phyloP scores from a whole-genome alignment of 306 rosid species.

The Castanospermum australe region DNA sequence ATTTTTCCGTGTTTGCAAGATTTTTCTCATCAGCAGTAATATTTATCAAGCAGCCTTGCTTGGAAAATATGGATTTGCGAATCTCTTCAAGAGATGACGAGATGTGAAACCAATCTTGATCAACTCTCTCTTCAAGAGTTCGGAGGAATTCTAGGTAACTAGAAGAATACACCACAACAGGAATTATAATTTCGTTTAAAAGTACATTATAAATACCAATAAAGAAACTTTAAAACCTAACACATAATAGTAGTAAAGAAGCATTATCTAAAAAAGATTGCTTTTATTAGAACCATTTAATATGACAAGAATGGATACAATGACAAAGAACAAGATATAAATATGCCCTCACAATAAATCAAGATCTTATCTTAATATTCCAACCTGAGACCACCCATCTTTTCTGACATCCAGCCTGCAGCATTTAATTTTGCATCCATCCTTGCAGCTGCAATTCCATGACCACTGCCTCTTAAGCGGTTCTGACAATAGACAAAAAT shows the following conservation, averaged over 20 bases:
- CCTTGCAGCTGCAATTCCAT: constrained; percentile 96
- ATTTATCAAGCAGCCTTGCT: constrained; percentile 75
- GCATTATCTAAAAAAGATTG: not conserved
- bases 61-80: constrained; percentile 71
- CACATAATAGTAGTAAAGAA: not conserved
- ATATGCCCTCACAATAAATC: constrained; percentile 6
- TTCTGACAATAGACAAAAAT: constrained; percentile 54
- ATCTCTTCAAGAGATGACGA: constrained; percentile 92
- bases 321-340: constrained; percentile 5
- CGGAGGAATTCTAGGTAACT: constrained; percentile 90
- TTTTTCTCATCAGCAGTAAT: constrained; percentile 79
- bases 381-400: constrained; percentile 98
- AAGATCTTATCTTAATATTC: constrained; percentile 29
- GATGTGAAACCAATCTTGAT: constrained; percentile 79
- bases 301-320: constrained; percentile 3
- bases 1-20: constrained; percentile 50
- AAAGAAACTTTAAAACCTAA: constrained; percentile 13
- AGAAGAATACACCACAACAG: constrained; percentile 24
- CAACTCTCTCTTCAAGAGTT: constrained; percentile 82
- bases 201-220: constrained; percentile 2
- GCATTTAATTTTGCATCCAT: constrained; percentile 93
- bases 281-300: constrained; percentile 12
- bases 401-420: constrained; percentile 95
- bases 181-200: constrained; percentile 11
- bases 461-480: constrained; percentile 95